These are phyloP conservation scores for Metarhizium guizhouense DNA, from an alignment of 2,329 filamentous ascomycete genomes.

Conservation along the genomic window DNA sequence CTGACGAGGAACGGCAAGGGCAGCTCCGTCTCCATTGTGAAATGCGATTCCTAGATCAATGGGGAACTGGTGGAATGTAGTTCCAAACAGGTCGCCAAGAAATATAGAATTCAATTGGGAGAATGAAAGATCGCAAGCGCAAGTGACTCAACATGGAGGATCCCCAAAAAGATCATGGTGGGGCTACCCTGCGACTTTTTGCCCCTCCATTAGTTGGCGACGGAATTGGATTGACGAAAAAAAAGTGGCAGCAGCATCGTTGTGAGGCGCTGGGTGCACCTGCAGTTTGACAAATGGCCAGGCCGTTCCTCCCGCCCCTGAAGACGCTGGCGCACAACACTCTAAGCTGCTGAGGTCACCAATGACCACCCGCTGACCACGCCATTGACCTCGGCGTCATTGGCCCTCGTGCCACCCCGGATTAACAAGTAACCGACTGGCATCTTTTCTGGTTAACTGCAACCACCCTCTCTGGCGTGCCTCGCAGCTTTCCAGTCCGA, in stretches of 20 bases:
- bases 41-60: neutral
- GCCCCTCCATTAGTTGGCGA: constrained; percentile 4
- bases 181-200: constrained; percentile 4
- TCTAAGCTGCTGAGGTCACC: too few relatives aligned
- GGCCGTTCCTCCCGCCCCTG: too few relatives aligned
- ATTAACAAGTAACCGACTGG: neutral
- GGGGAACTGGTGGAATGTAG: neutral
- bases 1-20: constrained; percentile 55
- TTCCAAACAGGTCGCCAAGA: neutral
- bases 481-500: neutral
- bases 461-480: neutral
- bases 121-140: neutral
- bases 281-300: too few relatives aligned
- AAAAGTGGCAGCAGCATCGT: neutral
- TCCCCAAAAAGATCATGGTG: constrained; percentile 8
- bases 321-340: too few relatives aligned
- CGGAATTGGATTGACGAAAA: neutral
- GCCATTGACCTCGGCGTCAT: neutral
- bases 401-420: constrained; percentile 1
- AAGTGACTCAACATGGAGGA: constrained; percentile 7
- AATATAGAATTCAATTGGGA: neutral
- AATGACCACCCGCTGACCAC: neutral
- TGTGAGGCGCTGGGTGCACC: too few relatives aligned
- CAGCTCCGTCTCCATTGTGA: constrained; percentile 53
- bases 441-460: neutral